Evolutionary conservation across 2,329 filamentous ascomycete genomes (phyloP).

Genomic region (Colletotrichum sp.): DNA sequence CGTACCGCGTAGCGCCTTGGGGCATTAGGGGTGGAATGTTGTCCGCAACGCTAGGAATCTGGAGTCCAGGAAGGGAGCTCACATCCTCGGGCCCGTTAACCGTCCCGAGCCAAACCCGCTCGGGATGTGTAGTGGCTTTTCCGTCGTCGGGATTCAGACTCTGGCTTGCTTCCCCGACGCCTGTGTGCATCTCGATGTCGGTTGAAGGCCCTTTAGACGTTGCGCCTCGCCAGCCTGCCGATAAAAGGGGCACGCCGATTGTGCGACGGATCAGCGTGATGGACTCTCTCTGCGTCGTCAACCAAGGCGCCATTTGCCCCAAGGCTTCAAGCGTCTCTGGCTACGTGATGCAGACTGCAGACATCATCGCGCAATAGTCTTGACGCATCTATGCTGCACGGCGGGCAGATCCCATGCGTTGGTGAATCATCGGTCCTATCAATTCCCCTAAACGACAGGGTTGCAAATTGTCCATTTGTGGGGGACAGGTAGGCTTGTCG

Average conservation of each 20-base stretch:
- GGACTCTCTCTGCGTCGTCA: background rate
- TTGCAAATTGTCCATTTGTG: slow-evolving; percentile 16
- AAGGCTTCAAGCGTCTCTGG: background rate
- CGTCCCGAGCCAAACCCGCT: background rate
- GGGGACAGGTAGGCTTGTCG: slow-evolving; percentile 25
- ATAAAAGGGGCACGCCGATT: background rate
- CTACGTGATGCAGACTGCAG: background rate
- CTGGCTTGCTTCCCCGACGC: background rate
- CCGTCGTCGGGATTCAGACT: background rate
- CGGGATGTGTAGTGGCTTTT: background rate
- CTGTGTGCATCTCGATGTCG: background rate
- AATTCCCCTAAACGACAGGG: slow-evolving; percentile 13
- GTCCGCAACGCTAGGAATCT: background rate
- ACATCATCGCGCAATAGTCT: background rate
- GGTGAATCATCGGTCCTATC: slow-evolving; percentile 23
- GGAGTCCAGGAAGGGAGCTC: background rate
- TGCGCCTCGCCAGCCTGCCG: background rate
- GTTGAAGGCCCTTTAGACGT: background rate
- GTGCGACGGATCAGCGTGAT: background rate
- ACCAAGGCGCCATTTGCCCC: background rate
- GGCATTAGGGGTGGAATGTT: background rate
- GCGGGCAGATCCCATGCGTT: slow-evolving; percentile 12
- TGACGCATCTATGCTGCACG: background rate
- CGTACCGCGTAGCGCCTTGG: background rate
- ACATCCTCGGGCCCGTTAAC: background rate